Conservation (phyloP, 2,329 filamentous ascomycete genomes). For the Scedosporium boydii region DNA sequence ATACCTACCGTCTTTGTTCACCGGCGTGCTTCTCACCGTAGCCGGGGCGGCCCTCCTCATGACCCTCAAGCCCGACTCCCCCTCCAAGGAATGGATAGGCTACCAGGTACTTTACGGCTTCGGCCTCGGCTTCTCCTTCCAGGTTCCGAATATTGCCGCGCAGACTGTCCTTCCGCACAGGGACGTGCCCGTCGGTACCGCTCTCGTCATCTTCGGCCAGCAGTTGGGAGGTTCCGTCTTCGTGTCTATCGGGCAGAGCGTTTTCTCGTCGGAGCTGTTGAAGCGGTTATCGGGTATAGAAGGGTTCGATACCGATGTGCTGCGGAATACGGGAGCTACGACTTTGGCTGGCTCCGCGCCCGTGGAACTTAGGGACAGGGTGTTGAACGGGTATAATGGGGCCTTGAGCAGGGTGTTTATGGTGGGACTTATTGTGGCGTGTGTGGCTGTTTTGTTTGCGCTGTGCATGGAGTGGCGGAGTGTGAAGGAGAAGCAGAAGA, state of each 20-base stretch:
- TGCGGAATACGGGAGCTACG: conserved; percentile 44
- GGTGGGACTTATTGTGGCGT: conserved; percentile 45
- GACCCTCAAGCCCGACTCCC: conserved; percentile 18
- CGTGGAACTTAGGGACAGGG: conserved; percentile 34
- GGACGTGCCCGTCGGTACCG: conserved; percentile 32
- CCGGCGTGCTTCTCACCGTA: conserved; percentile 20
- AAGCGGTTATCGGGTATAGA: conserved; percentile 25
- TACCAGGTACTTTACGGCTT: conserved; percentile 35
- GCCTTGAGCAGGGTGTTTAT: conserved; percentile 50
- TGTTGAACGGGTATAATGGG: conserved; percentile 53
- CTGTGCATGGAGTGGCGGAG: conserved; percentile 50
- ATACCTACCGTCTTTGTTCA: conserved; percentile 30
- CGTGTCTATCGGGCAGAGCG: conserved; percentile 33
- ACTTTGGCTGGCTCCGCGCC: conserved; percentile 45
- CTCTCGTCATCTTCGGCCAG: conserved; percentile 35
- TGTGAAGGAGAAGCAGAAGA: conserved; percentile 18
- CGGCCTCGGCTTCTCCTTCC: conserved; percentile 32
- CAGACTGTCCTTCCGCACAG: conserved; percentile 31
- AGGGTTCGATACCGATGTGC: conserved; percentile 28
- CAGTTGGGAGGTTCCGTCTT: conserved; percentile 36
- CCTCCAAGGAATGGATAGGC: conserved; percentile 17
- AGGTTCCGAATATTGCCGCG: conserved; percentile 34
- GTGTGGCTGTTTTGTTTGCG: conserved; percentile 43
- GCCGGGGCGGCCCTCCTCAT: conserved; percentile 32
- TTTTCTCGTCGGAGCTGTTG: conserved; percentile 31